Conservation (phyloP, 163 green algal species). For the Volvox carteri region DNA sequence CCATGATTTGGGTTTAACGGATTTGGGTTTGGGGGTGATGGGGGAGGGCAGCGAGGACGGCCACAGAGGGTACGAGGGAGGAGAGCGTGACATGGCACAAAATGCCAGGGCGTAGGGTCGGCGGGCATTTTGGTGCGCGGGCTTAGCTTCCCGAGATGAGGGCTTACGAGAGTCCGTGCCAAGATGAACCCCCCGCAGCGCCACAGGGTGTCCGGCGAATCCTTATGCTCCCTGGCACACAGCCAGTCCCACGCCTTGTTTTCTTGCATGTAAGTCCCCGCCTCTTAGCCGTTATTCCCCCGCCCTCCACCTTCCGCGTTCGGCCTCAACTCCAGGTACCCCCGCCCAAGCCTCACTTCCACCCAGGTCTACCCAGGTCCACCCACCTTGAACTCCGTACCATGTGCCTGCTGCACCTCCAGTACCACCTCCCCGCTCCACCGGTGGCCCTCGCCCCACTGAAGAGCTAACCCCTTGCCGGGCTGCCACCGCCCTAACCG, state of each 20-base stretch:
- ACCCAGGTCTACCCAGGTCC: not conserved
- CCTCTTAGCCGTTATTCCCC: not conserved
- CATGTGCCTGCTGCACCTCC: not conserved
- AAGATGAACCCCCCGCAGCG: not conserved
- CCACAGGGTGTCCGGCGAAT: too few relatives aligned
- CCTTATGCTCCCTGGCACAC: too few relatives aligned
- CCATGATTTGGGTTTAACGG: not conserved
- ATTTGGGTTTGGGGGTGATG: not conserved
- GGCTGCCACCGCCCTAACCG: slow-evolving; percentile 57
- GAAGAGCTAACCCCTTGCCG: slow-evolving; percentile 51
- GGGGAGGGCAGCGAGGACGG: not conserved
- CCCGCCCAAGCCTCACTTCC: not conserved
- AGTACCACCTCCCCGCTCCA: slow-evolving; percentile 57
- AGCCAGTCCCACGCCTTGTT: too few relatives aligned
- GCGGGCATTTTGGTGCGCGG: too few relatives aligned
- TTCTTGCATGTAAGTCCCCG: not conserved
- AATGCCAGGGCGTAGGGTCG: too few relatives aligned
- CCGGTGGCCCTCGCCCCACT: slow-evolving; percentile 60
- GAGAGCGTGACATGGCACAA: too few relatives aligned
- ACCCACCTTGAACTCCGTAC: slow-evolving; percentile 57
- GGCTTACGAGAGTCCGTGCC: too few relatives aligned
- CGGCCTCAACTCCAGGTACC: not conserved
- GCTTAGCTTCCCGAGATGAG: too few relatives aligned
- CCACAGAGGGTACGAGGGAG: not conserved
- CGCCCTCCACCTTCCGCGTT: not conserved